Evolutionary conservation across 257 asterid genomes (phyloP), one percentile per base, ranked within the genome.

Genomic region (Henckelia pumila): DNA sequence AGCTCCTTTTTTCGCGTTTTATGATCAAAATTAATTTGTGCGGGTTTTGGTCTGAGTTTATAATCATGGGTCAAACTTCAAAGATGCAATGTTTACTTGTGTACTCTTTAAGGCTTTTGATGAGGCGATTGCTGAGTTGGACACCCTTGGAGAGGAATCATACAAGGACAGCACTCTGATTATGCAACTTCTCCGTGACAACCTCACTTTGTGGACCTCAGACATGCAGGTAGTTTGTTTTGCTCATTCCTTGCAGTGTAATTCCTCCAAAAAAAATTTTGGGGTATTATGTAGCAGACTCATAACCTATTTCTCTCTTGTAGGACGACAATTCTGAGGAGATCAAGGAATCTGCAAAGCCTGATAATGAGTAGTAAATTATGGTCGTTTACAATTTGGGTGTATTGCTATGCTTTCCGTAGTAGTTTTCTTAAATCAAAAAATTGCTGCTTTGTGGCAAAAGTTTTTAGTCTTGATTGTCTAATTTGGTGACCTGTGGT

Each of bases 171-270:
- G 96, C 93, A 91, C 97, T 79, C 73, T 91, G 72, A 91, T 91
- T 70, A 91, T 91, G 97, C 97, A 91, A 81, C 97, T 91, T 75
- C 90, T 91, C 63, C 96, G 97, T 14, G 97, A 91, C 75, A 91
- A 91, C 83, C 91, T 91, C 64, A 91, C 96, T 56, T 66, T 91
- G 79, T 91, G 97, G 97, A 91, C 96, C 49, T 88, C 97, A 35
- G 97, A 91, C 69, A 86, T 87, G 94, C 95, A 85, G 95, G 97
- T 84, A 71, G 19, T 65, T 37, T 22, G 8, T 30, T 30, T 37
- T 47, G 28, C 49, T 55, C 26, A 7, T 40, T 16, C 16, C 3
- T 44, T 3, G 9, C 24, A 3, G 25, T n/a, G 0, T 17, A 20
- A 8, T 32, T 47, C 44, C 33, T 47, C 11, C 44, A n/a, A 25